A percentile compares a stretch with the other conserved stretches of the same genome.
These are phyloP conservation scores for Globisporangium middletonii DNA, from an alignment of 352 stramenopile genomes.

Conservation along the genomic window DNA sequence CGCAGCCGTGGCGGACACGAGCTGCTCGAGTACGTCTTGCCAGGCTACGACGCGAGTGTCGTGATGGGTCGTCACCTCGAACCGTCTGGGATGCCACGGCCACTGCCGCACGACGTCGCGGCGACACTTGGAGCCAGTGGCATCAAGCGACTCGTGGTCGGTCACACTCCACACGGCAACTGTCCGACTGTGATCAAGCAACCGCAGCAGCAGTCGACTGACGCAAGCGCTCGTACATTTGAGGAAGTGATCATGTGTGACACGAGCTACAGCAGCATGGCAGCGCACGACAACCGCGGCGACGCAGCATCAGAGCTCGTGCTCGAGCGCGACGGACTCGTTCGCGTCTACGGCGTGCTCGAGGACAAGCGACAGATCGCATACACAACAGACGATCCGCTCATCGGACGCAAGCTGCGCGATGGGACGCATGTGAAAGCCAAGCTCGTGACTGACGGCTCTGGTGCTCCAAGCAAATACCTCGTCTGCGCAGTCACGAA, in stretches of 20 bases:
- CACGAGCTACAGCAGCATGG: slow-evolving; percentile 89
- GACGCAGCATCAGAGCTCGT: slow-evolving; percentile 70
- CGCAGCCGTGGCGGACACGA: slow-evolving; percentile 50
- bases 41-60: slow-evolving; percentile 50
- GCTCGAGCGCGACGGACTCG: slow-evolving; percentile 41
- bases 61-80: slow-evolving; percentile 69
- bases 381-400: slow-evolving; percentile 32
- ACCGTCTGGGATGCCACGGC: slow-evolving; percentile 71
- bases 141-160: slow-evolving; percentile 86
- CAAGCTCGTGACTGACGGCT: slow-evolving; percentile 21
- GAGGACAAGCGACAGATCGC: slow-evolving; percentile 37
- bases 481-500: slow-evolving; percentile 59
- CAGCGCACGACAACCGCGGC: slow-evolving; percentile 68
- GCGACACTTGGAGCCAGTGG: slow-evolving; percentile 54
- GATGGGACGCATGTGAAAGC: slow-evolving; percentile 69
- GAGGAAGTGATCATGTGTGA: slow-evolving; percentile 89
- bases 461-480: slow-evolving; percentile 30
- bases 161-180: slow-evolving; percentile 90
- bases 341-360: slow-evolving; percentile 51
- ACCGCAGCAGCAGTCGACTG: slow-evolving; percentile 10
- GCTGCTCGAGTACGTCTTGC: slow-evolving; percentile 69
- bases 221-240: slow-evolving; percentile 18
- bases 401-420: slow-evolving; percentile 38
- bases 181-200: slow-evolving; percentile 86
- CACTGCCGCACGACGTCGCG: slow-evolving; percentile 34